phyloP scores from a whole-genome alignment of 2,329 filamentous ascomycete genomes.

The Dryadomyces sulphureus region DNA sequence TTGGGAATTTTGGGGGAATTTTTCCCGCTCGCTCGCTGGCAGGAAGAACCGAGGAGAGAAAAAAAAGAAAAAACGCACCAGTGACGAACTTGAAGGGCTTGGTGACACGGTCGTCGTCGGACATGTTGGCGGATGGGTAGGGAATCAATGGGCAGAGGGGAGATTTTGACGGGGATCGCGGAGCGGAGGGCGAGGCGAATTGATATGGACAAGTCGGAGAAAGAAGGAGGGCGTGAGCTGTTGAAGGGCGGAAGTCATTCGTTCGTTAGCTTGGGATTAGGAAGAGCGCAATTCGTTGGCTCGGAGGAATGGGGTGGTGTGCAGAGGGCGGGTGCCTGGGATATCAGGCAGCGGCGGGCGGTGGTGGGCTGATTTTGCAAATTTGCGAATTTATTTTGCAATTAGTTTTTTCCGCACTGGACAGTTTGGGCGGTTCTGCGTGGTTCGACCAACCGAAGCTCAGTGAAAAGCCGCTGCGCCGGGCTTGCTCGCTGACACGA shows the following conservation, averaged over 20 bases:
- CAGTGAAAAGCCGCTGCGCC: slow-evolving; percentile 5
- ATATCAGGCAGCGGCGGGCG: not conserved
- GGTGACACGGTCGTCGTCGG: slow-evolving; percentile 75
- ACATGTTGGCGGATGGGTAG: slow-evolving; percentile 53
- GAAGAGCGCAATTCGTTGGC: slow-evolving; percentile 11
- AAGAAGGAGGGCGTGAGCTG: slow-evolving; percentile 8
- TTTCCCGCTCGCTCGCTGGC: not conserved
- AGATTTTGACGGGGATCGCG: not conserved
- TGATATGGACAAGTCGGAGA: not conserved
- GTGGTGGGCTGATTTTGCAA: slow-evolving; percentile 4
- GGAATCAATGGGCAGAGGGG: slow-evolving; percentile 16
- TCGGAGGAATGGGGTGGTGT: slow-evolving; percentile 8
- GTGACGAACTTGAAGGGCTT: slow-evolving; percentile 99
- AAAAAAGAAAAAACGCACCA: slow-evolving; percentile 24
- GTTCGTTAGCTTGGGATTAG: slow-evolving; percentile 9
- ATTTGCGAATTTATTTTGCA: slow-evolving; percentile 4
- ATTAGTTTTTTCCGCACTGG: not conserved
- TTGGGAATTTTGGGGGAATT: no score
- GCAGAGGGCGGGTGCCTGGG: slow-evolving; percentile 9
- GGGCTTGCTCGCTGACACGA: not conserved
- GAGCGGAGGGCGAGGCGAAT: not conserved
- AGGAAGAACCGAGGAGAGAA: not conserved
- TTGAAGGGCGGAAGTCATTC: slow-evolving; percentile 4
- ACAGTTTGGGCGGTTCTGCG: not conserved
- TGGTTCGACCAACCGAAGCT: slow-evolving; percentile 10